Evolutionary conservation across 441 rosid genomes (phyloP).

Genomic region (Euphorbia schlechtendalii): DNA sequence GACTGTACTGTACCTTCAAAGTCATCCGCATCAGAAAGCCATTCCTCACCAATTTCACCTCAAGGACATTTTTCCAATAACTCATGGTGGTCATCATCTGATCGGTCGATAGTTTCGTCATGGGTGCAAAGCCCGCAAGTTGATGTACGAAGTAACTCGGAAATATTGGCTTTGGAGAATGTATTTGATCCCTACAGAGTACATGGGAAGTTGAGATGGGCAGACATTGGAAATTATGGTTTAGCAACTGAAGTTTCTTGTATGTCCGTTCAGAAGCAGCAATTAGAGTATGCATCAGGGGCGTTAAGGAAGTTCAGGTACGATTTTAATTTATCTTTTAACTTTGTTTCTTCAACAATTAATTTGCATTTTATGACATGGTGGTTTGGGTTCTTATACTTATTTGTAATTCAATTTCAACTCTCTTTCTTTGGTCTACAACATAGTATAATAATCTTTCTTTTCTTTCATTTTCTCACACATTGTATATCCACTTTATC

Average conservation of each 20-base stretch:
- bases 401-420: no score
- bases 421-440: background rate
- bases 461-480: background rate
- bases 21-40: slow-evolving; percentile 37
- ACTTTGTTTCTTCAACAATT: slow-evolving; percentile 9
- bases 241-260: slow-evolving; percentile 52
- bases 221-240: slow-evolving; percentile 38
- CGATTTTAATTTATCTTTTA: background rate
- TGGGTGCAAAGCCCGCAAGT: slow-evolving; percentile 33
- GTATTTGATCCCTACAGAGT: slow-evolving; percentile 46
- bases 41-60: slow-evolving; percentile 36
- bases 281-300: slow-evolving; percentile 49
- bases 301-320: slow-evolving; percentile 62
- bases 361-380: background rate
- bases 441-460: background rate
- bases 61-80: slow-evolving; percentile 45
- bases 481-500: background rate
- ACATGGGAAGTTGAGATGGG: slow-evolving; percentile 41
- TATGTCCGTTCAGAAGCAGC: slow-evolving; percentile 55
- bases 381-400: background rate
- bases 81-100: slow-evolving; percentile 51
- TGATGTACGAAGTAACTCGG: slow-evolving; percentile 26
- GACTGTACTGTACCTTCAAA: slow-evolving; percentile 35
- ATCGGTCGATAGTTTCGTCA: slow-evolving; percentile 33
- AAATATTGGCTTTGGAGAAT: slow-evolving; percentile 23